Conservation (phyloP, 2,329 filamentous ascomycete species). For the Paracoccidioides brasiliensis region DNA sequence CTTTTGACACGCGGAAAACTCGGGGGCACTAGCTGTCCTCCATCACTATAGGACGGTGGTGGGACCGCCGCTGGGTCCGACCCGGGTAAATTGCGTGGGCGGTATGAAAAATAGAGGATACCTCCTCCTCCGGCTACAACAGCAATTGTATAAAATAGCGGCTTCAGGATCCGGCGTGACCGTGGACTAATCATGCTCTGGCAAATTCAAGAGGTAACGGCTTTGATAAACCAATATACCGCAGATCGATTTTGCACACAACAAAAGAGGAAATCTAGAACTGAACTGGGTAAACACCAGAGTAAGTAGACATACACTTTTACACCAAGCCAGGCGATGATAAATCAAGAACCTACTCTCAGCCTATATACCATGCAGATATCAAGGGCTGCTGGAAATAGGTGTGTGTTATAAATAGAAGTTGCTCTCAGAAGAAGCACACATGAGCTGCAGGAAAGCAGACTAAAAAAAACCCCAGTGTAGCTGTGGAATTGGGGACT, state of each 20-base stretch:
- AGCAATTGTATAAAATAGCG: constrained; percentile 46
- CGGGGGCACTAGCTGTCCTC: constrained; percentile 43
- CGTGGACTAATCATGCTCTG: constrained; percentile 27
- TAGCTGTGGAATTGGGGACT: not conserved
- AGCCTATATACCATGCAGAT: too few species aligned
- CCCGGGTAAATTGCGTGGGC: constrained; percentile 52
- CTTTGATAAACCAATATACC: too few species aligned
- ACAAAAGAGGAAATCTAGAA: not conserved
- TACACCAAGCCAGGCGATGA: not conserved
- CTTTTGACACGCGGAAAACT: constrained; percentile 40
- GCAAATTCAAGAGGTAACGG: not conserved
- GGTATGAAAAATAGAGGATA: constrained; percentile 48
- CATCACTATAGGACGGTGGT: constrained; percentile 48
- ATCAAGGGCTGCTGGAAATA: not conserved
- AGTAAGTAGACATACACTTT: not conserved
- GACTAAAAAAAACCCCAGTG: too few species aligned
- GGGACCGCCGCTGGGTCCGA: constrained; percentile 49
- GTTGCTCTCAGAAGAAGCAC: not conserved
- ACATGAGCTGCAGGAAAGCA: too few species aligned
- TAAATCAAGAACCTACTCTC: too few species aligned
- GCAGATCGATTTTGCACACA: not conserved
- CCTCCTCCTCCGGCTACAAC: constrained; percentile 42
- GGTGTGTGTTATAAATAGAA: too few species aligned
- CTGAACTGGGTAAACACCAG: not conserved
- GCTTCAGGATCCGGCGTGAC: constrained; percentile 40